A percentile compares a stretch with the other conserved stretches of the same genome.
These are phyloP conservation scores for Cladosporium phlei DNA, from an alignment of 2,329 filamentous ascomycete species.

Conservation along the genomic window DNA sequence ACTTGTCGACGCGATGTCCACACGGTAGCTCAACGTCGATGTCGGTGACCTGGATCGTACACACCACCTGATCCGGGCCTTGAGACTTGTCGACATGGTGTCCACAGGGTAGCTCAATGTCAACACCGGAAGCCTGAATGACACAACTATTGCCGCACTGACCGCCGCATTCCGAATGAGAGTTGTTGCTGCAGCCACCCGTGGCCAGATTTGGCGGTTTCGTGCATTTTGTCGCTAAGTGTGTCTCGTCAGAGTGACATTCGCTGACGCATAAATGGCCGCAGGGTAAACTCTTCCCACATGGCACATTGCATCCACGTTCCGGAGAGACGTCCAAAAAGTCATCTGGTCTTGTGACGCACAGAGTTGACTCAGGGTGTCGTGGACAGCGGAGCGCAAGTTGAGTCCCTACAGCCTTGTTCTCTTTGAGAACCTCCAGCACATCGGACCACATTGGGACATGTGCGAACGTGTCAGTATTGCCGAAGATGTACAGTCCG, in stretches of 20 bases:
- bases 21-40: conserved; percentile 28
- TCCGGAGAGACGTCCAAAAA: conserved; percentile 56
- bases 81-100: conserved; percentile 22
- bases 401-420: conserved; percentile 45
- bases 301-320: conserved; percentile 55
- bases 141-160: conserved; percentile 36
- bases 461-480: conserved; percentile 59
- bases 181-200: conserved; percentile 40
- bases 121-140: conserved; percentile 23
- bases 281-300: conserved; percentile 41
- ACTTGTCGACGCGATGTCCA: conserved; percentile 21
- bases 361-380: conserved; percentile 51
- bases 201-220: conserved; percentile 36
- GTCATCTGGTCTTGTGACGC: conserved; percentile 52
- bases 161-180: conserved; percentile 39
- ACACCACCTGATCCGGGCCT: too few relatives aligned
- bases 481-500: conserved; percentile 69
- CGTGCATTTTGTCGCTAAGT: conserved; percentile 38
- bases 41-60: conserved; percentile 27
- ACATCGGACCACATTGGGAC: conserved; percentile 63
- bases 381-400: conserved; percentile 58
- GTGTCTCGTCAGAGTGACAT: conserved; percentile 43
- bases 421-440: conserved; percentile 45
- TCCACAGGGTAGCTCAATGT: conserved; percentile 30
- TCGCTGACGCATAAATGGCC: conserved; percentile 43